A percentile compares a stretch with the other conserved stretches of the same genome.
Evolutionary conservation across 2,329 filamentous ascomycete species (phyloP).

Genomic region (Botrytis hyacinthi): DNA sequence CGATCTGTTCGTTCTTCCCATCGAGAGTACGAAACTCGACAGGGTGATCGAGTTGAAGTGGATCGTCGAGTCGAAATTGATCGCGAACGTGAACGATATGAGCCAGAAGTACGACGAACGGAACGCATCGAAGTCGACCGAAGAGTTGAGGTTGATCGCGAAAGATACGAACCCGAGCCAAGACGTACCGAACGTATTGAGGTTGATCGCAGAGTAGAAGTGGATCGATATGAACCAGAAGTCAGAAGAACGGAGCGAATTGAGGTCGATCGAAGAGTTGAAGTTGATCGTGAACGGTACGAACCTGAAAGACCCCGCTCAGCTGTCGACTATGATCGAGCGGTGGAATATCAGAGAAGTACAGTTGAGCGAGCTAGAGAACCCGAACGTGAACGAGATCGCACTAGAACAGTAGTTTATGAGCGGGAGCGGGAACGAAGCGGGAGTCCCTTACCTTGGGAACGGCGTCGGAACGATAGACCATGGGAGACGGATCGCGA

Average conservation of each 20-base stretch:
- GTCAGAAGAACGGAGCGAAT: slow-evolving; percentile 24
- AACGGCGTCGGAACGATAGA: slow-evolving; percentile 31
- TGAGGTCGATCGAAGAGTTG: slow-evolving; percentile 37
- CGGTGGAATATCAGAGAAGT: slow-evolving; percentile 23
- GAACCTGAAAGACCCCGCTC: slow-evolving; percentile 35
- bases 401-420: slow-evolving; percentile 40
- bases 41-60: slow-evolving; percentile 36
- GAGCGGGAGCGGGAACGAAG: slow-evolving; percentile 39
- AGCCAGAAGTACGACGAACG: neutral
- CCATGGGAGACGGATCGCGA: slow-evolving; percentile 34
- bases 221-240: slow-evolving; percentile 3
- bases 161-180: slow-evolving; percentile 1
- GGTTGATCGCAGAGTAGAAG: slow-evolving; percentile 32
- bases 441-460: slow-evolving; percentile 34
- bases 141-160: slow-evolving; percentile 17
- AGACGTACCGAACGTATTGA: slow-evolving; percentile 32
- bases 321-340: slow-evolving; percentile 29
- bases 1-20: slow-evolving; percentile 31
- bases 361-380: slow-evolving; percentile 40
- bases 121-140: slow-evolving; percentile 18
- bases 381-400: slow-evolving; percentile 37
- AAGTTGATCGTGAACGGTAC: slow-evolving; percentile 27
- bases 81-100: slow-evolving; percentile 14
- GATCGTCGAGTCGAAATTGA: slow-evolving; percentile 36
- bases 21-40: slow-evolving; percentile 30